Evolutionary conservation across 495 filamentous ascomycete genomes (phyloP), one percentile per base, ranked within the genome.

Genomic region (Trypethelium eluteriae): DNA sequence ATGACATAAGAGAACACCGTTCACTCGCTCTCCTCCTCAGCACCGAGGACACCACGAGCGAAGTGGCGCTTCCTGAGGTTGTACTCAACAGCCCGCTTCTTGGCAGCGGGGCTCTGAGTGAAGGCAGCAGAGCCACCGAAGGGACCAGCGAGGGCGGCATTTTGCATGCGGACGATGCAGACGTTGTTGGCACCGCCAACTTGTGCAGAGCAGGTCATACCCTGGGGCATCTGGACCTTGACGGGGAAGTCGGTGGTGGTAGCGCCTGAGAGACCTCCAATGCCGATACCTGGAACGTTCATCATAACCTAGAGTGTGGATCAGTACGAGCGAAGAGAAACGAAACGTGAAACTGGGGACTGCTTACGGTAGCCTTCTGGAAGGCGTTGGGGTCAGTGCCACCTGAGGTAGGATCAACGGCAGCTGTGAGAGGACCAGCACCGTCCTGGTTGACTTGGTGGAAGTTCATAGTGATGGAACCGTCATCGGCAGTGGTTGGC

Each of bases 151-250:
- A 76, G 69, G 0, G 84, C 82, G 6, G 74, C 68, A 72, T 88
- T 87, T 53, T 82, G 79, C 39, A 87, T 78, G 18, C 83, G 78
- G 12, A 84, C 83, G 65, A 86, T 74, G 76, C 85, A 87, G 39
- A 86, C 83, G 64, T 83, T 81, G 61, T 76, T 65, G 1, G 79
- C 81, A 9, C 80, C 82, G 16, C 78, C 84, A 32, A 81, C 80
- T 14, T 76, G 76, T 34, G 76, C 85, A 34, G 81, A 78, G 76
- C 85, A 87, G 7, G 81, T 85, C 83, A 86, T 86, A 50, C 82
- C 84, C 0, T 76, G 77, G 2, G 85, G 85, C 82, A 88, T 85
- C 74, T 85, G 76, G 68, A 87, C 79, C 7, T 74, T 77, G 47
- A 87, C 70, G 1, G 81, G 80, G 75, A 85, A 85, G 67, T 86